These are phyloP conservation scores for Eudorina sp. DNA, from an alignment of 139 green algal genomes.

Conservation along the genomic window DNA sequence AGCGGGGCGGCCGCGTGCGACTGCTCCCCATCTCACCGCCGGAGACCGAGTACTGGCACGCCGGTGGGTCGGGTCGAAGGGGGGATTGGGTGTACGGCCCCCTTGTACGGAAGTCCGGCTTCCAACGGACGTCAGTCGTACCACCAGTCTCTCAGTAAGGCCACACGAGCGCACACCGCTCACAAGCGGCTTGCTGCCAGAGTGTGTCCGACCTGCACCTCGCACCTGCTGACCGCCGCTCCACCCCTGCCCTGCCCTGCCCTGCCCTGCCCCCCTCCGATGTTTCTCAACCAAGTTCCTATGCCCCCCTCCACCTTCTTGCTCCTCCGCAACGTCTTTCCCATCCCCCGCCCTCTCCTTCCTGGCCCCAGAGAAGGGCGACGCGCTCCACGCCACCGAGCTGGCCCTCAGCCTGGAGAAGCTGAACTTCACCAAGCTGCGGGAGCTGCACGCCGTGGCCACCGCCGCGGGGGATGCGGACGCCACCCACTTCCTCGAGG, in stretches of 20 bases:
- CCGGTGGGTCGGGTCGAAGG: background rate
- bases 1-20: constrained; percentile 53
- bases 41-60: constrained; percentile 48
- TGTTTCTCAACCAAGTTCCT: too few relatives aligned
- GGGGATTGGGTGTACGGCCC: background rate
- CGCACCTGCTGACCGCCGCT: background rate
- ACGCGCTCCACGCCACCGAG: constrained; percentile 92
- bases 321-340: too few relatives aligned
- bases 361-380: constrained; percentile 78
- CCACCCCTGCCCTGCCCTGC: too few relatives aligned
- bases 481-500: constrained; percentile 76
- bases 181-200: too few relatives aligned
- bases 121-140: too few relatives aligned
- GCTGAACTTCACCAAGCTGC: constrained; percentile 89
- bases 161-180: too few relatives aligned
- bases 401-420: constrained; percentile 91
- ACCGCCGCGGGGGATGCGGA: constrained; percentile 70
- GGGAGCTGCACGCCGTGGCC: constrained; percentile 73
- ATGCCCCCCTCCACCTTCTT: too few relatives aligned
- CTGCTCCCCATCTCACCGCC: constrained; percentile 42
- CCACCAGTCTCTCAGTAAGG: too few relatives aligned
- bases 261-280: too few relatives aligned
- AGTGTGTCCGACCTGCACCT: background rate
- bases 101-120: too few relatives aligned
- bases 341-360: too few relatives aligned